Evolutionary conservation across 78 protist species (phyloP).

Genomic region (Anaeramoeba flamelloides): DNA sequence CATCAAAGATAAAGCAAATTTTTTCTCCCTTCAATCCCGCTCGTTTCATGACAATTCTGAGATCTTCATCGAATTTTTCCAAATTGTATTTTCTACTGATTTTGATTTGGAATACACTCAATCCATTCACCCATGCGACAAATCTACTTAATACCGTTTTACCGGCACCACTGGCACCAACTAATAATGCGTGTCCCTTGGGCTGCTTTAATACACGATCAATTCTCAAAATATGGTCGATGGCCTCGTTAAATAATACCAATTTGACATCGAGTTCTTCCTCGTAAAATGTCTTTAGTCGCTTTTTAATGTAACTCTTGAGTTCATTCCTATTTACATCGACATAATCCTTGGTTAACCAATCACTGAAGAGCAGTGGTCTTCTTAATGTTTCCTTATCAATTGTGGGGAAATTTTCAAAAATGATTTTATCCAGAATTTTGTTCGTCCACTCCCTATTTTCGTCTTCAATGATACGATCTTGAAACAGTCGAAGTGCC

Average conservation of each 20-base stretch:
- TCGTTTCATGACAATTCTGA: slow-evolving; percentile 61
- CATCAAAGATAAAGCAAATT: slow-evolving; percentile 87
- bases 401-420: background rate
- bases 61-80: slow-evolving; percentile 78
- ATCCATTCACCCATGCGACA: slow-evolving; percentile 69
- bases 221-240: slow-evolving; percentile 70
- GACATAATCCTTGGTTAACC: slow-evolving; percentile 54
- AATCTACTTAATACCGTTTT: slow-evolving; percentile 65
- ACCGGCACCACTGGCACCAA: slow-evolving; percentile 79
- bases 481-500: slow-evolving; percentile 27
- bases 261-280: slow-evolving; percentile 76
- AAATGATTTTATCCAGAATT: slow-evolving; percentile 2
- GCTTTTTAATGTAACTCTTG: slow-evolving; percentile 47
- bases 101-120: slow-evolving; percentile 42
- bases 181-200: slow-evolving; percentile 75
- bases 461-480: slow-evolving; percentile 19
- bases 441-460: slow-evolving; percentile 13
- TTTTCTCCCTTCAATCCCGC: slow-evolving; percentile 77
- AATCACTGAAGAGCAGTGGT: slow-evolving; percentile 73
- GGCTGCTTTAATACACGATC: slow-evolving; percentile 82
- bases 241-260: slow-evolving; percentile 79
- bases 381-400: slow-evolving; percentile 35
- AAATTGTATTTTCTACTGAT: slow-evolving; percentile 44
- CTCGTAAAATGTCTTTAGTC: slow-evolving; percentile 63
- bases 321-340: slow-evolving; percentile 45